A percentile compares a stretch with the other conserved stretches of the same genome.
Evolutionary conservation across 768 basidiomycete genomes (phyloP).

Genomic region (Trametes villosa): DNA sequence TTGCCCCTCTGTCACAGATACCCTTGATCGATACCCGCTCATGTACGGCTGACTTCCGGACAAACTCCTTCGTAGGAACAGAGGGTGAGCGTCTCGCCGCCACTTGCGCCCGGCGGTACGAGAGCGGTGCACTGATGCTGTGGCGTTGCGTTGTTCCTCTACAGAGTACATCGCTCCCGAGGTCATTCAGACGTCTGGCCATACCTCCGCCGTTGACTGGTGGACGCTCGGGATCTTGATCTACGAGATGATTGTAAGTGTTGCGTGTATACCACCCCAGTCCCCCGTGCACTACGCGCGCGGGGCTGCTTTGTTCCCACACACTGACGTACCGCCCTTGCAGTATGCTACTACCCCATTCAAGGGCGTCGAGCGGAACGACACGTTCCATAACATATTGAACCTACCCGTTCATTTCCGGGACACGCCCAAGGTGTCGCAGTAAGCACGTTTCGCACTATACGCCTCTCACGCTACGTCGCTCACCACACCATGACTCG

Average conservation of each 20-base stretch:
- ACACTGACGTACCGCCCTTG: conserved; percentile 23
- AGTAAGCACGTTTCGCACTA: conserved; percentile 47
- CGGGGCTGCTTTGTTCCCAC: conserved; percentile 5
- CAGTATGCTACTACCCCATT: conserved; percentile 99
- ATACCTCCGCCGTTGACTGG: conserved; percentile 99
- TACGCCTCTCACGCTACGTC: conserved; percentile 7
- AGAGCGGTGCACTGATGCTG: conserved; percentile 21
- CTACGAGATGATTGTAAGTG: conserved; percentile 97
- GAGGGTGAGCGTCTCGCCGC: conserved; percentile 64
- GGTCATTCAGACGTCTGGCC: conserved; percentile 95
- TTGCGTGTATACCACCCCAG: background rate
- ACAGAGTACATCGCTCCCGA: conserved; percentile 99
- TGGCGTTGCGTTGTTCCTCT: conserved; percentile 33
- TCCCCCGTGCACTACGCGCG: conserved; percentile 10
- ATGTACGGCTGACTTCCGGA: conserved; percentile 96
- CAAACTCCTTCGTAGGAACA: conserved; percentile 98
- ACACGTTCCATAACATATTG: conserved; percentile 96
- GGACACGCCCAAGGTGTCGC: conserved; percentile 79
- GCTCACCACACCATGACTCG: conserved; percentile 14
- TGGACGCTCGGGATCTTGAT: conserved; percentile 98
- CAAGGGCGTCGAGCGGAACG: conserved; percentile 93
- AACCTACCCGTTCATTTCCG: conserved; percentile 84
- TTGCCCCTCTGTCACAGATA: conserved; percentile 49
- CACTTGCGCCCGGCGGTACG: conserved; percentile 2
- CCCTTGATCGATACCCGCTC: conserved; percentile 96